Evolutionary conservation across 495 filamentous ascomycete species (phyloP), one percentile per base, ranked within the genome.

Genomic region (Trichoderma reesei): DNA sequence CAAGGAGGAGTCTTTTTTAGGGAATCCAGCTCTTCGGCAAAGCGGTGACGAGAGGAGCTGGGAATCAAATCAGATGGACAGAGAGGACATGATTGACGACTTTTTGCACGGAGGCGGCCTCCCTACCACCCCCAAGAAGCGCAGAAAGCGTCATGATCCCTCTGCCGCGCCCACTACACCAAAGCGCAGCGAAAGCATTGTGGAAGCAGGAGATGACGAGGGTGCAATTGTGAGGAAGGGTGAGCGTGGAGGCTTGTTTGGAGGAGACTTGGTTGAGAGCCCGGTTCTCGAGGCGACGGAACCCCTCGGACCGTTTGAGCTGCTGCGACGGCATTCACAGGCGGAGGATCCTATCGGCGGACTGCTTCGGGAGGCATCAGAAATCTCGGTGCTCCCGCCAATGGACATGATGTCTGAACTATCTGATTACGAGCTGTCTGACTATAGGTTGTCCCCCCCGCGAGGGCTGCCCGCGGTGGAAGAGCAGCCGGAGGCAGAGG

Each of bases 401-500:
- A 56, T 56, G 51, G 51, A 56, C 11, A 46, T 33, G 54, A 18
- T 38, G 41, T 48, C 41, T 48, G 61, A 56, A 34, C 11, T 63
- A 10, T 63, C 61, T 34, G 61, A 63, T 41, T 63, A 42, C 31
- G 61, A 42, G 31, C 11, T 33, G 18, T 56, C 51, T 56, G 61
- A 42, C 10, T 63, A 41, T 34, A 41, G 61, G 18, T 14, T 63
- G 39, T 63, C 61, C 3, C 61, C 41, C 31, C 38, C 61, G 6
- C 61, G 39, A 46, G 18, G n/a, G 9, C 41, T 63, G 41, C 61
- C 61, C 36, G 41, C 61, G 20, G 61, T 42, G 34, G 71, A 71
- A 63, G 71, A 72, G 39, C 64, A 41, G 46, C 61, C 48, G 6
- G 41, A 38, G 56, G 37, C 48, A 34, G 59, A 66, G 16, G 31